phyloP scores from a whole-genome alignment of 305 asterid genomes.

The Fraxinus latifolia region DNA sequence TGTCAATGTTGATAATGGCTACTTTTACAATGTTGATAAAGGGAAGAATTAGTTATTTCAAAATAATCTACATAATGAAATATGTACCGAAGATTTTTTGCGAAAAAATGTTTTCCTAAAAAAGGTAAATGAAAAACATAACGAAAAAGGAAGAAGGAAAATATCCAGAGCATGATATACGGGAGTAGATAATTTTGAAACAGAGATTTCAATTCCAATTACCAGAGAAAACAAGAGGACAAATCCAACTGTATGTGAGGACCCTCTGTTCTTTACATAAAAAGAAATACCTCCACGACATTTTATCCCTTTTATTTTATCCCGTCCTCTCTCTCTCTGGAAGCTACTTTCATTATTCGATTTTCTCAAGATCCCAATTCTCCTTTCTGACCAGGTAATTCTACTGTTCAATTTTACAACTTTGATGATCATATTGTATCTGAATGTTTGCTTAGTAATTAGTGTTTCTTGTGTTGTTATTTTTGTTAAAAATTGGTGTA shows the following conservation, averaged over 20 bases:
- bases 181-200: background rate
- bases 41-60: background rate
- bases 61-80: background rate
- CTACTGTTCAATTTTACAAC: background rate
- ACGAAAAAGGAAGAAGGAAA: background rate
- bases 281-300: background rate
- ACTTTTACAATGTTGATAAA: background rate
- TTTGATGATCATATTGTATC: background rate
- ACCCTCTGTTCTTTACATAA: constrained; percentile 17
- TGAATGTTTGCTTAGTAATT: background rate
- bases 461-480: background rate
- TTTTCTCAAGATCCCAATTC: constrained; percentile 13
- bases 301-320: background rate
- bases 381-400: constrained; percentile 32
- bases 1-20: background rate
- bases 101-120: background rate
- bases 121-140: background rate
- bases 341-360: constrained; percentile 5
- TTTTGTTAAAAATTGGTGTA: background rate
- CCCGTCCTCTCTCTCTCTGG: background rate
- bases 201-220: background rate
- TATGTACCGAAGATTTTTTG: background rate
- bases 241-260: constrained; percentile 4
- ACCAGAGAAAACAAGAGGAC: background rate
- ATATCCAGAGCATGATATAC: background rate